Evolutionary conservation across 2,329 filamentous ascomycete species (phyloP), one percentile per base, ranked within the genome.

Genomic region (Helotiales sp.): DNA sequence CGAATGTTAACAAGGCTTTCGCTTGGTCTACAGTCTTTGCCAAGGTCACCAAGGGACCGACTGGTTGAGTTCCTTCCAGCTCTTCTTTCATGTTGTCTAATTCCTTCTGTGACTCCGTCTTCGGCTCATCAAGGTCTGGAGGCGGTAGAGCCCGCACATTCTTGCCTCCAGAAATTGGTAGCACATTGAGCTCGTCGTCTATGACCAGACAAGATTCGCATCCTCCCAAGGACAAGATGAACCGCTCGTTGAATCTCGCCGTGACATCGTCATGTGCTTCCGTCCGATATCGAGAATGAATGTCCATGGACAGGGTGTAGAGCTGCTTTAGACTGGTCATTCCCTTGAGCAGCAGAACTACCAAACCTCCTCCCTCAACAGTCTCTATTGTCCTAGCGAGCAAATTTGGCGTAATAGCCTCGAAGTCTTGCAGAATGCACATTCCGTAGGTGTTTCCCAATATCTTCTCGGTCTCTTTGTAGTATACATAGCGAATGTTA

Each of bases 401-500:
- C 64, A 97, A 82, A 71, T 99, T 99, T n/a, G 95, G 95, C 9
- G 95, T 99, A 66, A 99, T 84, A 38, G 93, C 95, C 75, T 99
- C 95, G 69, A 99, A 99, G 72, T 99, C 95, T 74, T 99, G 95
- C 66, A 99, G 77, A 64, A 99, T 96, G 73, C 92, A 97, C 91
- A 97, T 97, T 72, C 93, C 93, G 72, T 95, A 99, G 42, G 95
- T 99, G 74, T 98, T 96, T 73, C 95, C 95, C 56, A 98, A 77
- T 71, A 99, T 97, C 81, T 97, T 98, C 70, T 99, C 95, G 27
- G 95, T 98, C 78, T 99, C 95, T 77, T 99, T 99, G 81, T 99
- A 99, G 81, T 96, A 99, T 57, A 95, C 91, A 83, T 99, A 99
- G 74, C 95, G 90, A 73, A 99, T 96, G 75, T 97, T 92, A 78